Evolutionary conservation across 1,284 basidiomycete genomes (phyloP), one percentile per base, ranked within the genome.

Genomic region (Trametes polyzona): DNA sequence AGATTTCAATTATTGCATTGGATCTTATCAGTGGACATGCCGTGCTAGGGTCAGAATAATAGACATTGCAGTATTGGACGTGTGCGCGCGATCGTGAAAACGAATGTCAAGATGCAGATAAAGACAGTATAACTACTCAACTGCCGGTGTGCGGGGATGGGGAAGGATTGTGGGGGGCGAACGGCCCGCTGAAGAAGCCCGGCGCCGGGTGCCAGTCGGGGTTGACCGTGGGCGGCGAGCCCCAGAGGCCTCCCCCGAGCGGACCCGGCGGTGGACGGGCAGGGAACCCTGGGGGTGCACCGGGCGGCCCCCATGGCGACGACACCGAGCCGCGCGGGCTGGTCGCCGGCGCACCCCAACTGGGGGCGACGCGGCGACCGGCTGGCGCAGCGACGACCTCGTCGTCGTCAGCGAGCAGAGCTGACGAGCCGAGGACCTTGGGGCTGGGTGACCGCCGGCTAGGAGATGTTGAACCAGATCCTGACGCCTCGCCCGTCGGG

Each of bases 341-440:
- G 24, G 78, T 64, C 27, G 74, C 71, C 19, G 78, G 61, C 35
- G 73, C 70, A 6, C 74, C 73, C 80, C 82, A 82, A 0, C 71
- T 76, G 32, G 72, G 65, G 61, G 73, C 72, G 17, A 76, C 70
- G 36, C 83, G 72, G 37, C 83, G 74, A 17, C 53, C 52, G 7
- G 76, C 75, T 9, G 76, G 74, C 12, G 78, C 77, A 14, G 75
- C 69, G 12, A 91, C 80, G n/a, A 91, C 86, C 65, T 91, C 90
- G 67, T 92, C 90, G 60, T 90, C 89, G 55, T 90, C 88, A 7
- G 87, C 82, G 3, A 83, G 82, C 36, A 92, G 78, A 14, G 90
- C 88, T 9, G 85, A 86, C n/a, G 88, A 90, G 14, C 90, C 89
- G 9, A 89, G 74, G n/a, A 84, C 74, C 67, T 90, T 90, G 3